These are phyloP conservation scores for Nitzschia sp. DNA, from an alignment of 108 stramenopile genomes.

Conservation along the genomic window DNA sequence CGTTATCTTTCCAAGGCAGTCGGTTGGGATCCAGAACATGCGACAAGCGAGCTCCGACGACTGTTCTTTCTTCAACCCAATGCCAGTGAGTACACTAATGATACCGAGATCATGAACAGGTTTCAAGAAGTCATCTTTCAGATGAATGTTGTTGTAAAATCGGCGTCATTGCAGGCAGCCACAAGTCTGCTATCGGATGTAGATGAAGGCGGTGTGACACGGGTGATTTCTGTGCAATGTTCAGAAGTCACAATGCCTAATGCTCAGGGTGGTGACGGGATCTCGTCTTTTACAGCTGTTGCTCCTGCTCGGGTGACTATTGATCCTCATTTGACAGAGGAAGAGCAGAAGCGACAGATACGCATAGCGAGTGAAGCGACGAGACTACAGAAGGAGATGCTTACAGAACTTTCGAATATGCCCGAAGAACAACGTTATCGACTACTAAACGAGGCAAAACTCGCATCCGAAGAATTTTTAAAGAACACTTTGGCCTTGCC, in stretches of 20 bases:
- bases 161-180: slow-evolving; percentile 24
- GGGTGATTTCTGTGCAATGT: slow-evolving; percentile 65
- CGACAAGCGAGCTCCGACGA: slow-evolving; percentile 39
- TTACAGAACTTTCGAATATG: slow-evolving; percentile 38
- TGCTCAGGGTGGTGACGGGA: background rate
- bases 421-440: slow-evolving; percentile 25
- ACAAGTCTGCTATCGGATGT: slow-evolving; percentile 18
- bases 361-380: slow-evolving; percentile 37
- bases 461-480: slow-evolving; percentile 34
- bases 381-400: slow-evolving; percentile 32
- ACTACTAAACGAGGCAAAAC: slow-evolving; percentile 25
- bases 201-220: slow-evolving; percentile 61
- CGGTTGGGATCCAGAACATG: slow-evolving; percentile 62
- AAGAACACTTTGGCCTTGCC: slow-evolving; percentile 37
- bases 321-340: slow-evolving; percentile 27
- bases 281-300: background rate
- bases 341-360: slow-evolving; percentile 34
- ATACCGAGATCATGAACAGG: slow-evolving; percentile 27
- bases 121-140: slow-evolving; percentile 39
- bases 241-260: slow-evolving; percentile 44
- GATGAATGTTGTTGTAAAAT: slow-evolving; percentile 38
- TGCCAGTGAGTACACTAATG: slow-evolving; percentile 16
- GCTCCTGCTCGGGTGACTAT: slow-evolving; percentile 12
- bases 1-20: slow-evolving; percentile 47
- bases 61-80: slow-evolving; percentile 33